Evolutionary conservation across 2,329 filamentous ascomycete genomes (phyloP).

Genomic region (Amesomyces nigricolor): DNA sequence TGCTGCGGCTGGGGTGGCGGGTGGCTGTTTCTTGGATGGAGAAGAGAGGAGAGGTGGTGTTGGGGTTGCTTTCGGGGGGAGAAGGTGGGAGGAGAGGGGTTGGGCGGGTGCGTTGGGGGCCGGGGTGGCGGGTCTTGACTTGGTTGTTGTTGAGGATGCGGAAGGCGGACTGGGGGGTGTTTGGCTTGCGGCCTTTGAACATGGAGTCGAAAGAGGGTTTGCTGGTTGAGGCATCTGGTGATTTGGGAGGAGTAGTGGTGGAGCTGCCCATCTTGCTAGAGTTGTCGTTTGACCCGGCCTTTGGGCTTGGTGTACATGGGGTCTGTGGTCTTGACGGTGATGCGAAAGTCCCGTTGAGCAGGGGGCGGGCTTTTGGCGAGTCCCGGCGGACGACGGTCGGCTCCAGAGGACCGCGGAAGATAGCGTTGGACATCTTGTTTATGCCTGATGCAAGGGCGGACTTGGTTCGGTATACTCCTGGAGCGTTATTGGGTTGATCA

Average conservation of each 20-base stretch:
- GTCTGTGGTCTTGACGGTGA: conserved; percentile 16
- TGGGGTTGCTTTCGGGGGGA: conserved; percentile 16
- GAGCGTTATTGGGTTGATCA: neutral
- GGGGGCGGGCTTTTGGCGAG: conserved; percentile 34
- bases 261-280: conserved; percentile 21
- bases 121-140: conserved; percentile 19
- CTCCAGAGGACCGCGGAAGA: conserved; percentile 36
- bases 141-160: neutral
- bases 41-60: conserved; percentile 26
- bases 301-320: neutral
- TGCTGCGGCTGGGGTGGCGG: conserved; percentile 22
- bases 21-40: conserved; percentile 32
- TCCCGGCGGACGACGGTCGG: conserved; percentile 40
- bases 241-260: conserved; percentile 21
- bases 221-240: conserved; percentile 30
- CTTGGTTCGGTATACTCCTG: conserved; percentile 11
- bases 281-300: conserved; percentile 16
- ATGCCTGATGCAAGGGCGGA: conserved; percentile 21
- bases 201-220: conserved; percentile 41
- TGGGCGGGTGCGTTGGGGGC: conserved; percentile 9
- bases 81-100: neutral
- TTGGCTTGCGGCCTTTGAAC: conserved; percentile 26
- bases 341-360: conserved; percentile 22
- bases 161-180: neutral
- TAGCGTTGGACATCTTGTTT: conserved; percentile 37